Conservation (phyloP, 345 rosid species). For the Camelina laxa region DNA sequence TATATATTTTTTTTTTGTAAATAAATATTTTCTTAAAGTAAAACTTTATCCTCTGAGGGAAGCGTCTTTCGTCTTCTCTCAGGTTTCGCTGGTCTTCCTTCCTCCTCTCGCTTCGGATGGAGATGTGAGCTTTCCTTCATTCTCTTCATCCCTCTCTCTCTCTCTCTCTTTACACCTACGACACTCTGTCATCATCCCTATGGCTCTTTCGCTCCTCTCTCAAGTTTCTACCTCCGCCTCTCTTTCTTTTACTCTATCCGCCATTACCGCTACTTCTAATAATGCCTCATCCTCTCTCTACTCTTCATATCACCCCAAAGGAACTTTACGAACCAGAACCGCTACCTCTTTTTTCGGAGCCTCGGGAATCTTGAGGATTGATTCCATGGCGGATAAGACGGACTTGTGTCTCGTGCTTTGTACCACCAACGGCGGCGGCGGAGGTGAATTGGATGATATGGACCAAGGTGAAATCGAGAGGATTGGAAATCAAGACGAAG, state of each 20-base stretch:
- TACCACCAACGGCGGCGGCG: constrained; percentile 37
- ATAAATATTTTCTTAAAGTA: too few relatives aligned
- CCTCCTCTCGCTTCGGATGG: constrained; percentile 45
- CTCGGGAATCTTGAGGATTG: constrained; percentile 31
- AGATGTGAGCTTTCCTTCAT: constrained; percentile 42
- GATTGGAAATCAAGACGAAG: constrained; percentile 45
- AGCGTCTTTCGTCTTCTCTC: background rate
- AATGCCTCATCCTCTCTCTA: constrained; percentile 51
- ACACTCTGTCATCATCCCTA: background rate
- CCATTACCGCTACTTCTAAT: constrained; percentile 45
- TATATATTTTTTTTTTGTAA: too few relatives aligned
- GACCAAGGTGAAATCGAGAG: constrained; percentile 50
- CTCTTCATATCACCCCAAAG: constrained; percentile 45
- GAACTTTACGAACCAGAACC: constrained; percentile 28
- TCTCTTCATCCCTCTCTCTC: constrained; percentile 34
- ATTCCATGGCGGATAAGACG: constrained; percentile 48
- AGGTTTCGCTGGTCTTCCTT: constrained; percentile 41
- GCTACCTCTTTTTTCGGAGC: constrained; percentile 33
- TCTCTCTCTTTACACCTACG: background rate
- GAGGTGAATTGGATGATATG: constrained; percentile 46
- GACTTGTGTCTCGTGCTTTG: constrained; percentile 44
- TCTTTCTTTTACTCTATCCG: constrained; percentile 43
- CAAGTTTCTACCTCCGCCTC: constrained; percentile 40
- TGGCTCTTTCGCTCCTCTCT: constrained; percentile 51
- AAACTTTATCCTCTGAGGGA: constrained; percentile 24